phyloP scores from a whole-genome alignment of 148 eudicot genomes.

The Camellia sinensis region DNA sequence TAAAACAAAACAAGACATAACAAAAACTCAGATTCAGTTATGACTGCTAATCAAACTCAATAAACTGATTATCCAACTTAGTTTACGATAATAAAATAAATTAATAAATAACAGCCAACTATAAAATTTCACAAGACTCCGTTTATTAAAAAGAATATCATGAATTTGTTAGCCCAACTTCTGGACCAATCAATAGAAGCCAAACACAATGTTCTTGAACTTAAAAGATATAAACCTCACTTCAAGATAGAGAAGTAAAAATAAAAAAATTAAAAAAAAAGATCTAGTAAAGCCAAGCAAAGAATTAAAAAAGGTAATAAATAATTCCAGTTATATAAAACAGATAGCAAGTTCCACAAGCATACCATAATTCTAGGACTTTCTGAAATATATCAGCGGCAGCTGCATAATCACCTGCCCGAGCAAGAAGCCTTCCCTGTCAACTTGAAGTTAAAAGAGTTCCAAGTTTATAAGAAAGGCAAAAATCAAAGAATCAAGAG shows the following conservation, averaged over 20 bases:
- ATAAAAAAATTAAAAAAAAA: neutral
- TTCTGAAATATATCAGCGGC: slow-evolving; percentile 75
- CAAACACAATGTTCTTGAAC: neutral
- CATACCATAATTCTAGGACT: slow-evolving; percentile 80
- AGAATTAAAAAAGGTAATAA: neutral
- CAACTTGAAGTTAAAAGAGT: slow-evolving; percentile 76
- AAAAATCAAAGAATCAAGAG: neutral
- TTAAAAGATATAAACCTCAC: neutral
- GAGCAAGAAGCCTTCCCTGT: slow-evolving; percentile 99
- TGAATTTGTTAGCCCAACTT: neutral
- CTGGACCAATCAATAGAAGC: neutral
- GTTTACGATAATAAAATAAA: neutral
- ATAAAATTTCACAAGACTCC: neutral
- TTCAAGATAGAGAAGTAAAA: neutral
- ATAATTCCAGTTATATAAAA: neutral
- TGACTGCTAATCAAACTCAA: neutral
- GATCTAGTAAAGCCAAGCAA: slow-evolving; percentile 7
- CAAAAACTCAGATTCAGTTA: neutral
- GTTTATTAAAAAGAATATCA: neutral
- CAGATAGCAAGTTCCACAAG: slow-evolving; percentile 14
- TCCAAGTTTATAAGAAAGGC: slow-evolving; percentile 45
- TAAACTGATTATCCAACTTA: neutral
- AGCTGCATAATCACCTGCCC: slow-evolving; percentile 75
- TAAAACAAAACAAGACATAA: too few relatives aligned
- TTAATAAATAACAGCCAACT: neutral